phyloP scores from a whole-genome alignment of 495 filamentous ascomycete genomes.

The Penicillium egyptiacum region DNA sequence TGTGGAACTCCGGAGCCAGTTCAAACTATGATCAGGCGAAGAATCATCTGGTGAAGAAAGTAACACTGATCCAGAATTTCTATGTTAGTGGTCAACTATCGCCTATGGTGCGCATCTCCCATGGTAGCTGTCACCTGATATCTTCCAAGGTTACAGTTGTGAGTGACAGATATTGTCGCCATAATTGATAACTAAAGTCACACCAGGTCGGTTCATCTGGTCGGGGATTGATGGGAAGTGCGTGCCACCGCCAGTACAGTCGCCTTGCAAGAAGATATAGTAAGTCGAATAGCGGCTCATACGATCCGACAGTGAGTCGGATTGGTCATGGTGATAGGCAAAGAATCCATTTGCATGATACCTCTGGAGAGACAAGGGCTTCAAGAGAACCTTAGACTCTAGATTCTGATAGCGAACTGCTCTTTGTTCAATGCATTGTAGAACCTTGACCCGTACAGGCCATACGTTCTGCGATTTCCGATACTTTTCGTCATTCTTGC shows the following conservation, averaged over 20 bases:
- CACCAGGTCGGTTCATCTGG: slow-evolving; percentile 2
- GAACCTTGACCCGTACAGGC: neutral
- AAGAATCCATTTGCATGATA: neutral
- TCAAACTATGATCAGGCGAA: no score
- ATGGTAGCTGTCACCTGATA: no score
- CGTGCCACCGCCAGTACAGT: slow-evolving; percentile 1
- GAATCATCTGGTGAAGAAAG: no score
- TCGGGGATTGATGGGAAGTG: neutral
- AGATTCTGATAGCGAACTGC: neutral
- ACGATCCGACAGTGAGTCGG: neutral
- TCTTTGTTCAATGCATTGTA: neutral
- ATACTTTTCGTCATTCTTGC: no score
- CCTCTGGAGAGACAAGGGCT: neutral
- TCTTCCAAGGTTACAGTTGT: no score
- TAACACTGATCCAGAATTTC: no score
- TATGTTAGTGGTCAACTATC: no score
- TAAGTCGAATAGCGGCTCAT: neutral
- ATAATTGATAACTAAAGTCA: no score
- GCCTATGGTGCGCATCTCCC: no score
- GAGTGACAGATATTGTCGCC: no score
- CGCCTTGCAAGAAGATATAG: neutral
- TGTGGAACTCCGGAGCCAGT: no score
- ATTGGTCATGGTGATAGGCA: neutral
- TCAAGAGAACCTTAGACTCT: neutral
- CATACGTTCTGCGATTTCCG: no score